Conservation (phyloP, 1,284 basidiomycete genomes). For the Meira miltonrushii region DNA sequence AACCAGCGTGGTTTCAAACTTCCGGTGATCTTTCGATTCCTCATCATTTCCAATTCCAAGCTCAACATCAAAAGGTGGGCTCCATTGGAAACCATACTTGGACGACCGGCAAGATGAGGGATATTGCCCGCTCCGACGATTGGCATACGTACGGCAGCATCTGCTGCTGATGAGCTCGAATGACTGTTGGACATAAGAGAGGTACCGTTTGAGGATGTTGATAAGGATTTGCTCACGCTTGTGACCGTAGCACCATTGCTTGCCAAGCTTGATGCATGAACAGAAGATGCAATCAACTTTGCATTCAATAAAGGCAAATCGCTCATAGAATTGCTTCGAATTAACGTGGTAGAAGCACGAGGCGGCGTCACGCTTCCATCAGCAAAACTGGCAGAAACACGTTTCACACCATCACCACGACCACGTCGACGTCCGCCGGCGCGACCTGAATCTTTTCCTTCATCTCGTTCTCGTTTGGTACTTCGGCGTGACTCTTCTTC, state of each 20-base stretch:
- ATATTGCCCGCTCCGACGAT: too few species aligned
- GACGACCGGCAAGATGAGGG: conserved; percentile 9
- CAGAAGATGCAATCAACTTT: neutral
- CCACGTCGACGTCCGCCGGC: conserved; percentile 6
- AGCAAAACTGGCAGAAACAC: conserved; percentile 6
- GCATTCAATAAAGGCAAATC: neutral
- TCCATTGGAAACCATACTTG: conserved; percentile 42
- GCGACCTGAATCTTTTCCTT: too few species aligned
- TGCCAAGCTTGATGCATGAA: neutral
- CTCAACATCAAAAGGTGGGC: conserved; percentile 49
- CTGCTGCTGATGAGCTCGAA: too few species aligned
- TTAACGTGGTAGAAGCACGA: neutral
- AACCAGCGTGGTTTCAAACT: conserved; percentile 46
- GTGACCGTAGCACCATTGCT: neutral
- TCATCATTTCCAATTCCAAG: conserved; percentile 50
- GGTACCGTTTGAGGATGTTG: too few species aligned
- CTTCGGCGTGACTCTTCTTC: too few species aligned
- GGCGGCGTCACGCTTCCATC: neutral
- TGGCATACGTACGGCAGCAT: too few species aligned
- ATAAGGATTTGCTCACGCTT: neutral
- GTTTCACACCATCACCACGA: conserved; percentile 15
- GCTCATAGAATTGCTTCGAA: neutral
- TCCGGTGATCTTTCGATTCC: conserved; percentile 46
- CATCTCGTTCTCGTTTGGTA: conserved; percentile 1
- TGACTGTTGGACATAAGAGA: too few species aligned